A percentile compares a stretch with the other conserved stretches of the same genome.
phyloP scores from a whole-genome alignment of 2,329 filamentous ascomycete species.

The Chaetomium sp. region DNA sequence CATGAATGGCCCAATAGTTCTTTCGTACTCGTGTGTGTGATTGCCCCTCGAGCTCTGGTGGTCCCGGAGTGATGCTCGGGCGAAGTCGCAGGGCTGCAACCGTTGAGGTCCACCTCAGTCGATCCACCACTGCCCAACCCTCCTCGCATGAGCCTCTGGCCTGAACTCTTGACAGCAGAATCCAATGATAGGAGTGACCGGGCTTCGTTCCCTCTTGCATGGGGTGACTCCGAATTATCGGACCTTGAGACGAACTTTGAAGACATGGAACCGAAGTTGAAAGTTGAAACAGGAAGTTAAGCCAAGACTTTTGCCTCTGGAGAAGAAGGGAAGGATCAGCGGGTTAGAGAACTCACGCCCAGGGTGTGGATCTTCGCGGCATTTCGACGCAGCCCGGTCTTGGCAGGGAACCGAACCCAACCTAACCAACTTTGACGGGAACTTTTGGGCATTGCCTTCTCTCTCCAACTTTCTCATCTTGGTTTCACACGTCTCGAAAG shows the following conservation, averaged over 20 bases:
- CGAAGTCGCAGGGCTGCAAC: not conserved
- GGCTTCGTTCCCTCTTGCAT: no score
- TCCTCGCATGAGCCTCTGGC: no score
- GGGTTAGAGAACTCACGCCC: not conserved
- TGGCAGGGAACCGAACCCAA: not conserved
- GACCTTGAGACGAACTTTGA: conserved; percentile 9
- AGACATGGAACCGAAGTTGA: not conserved
- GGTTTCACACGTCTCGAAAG: not conserved
- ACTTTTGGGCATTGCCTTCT: not conserved
- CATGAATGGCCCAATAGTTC: not conserved
- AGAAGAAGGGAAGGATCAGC: not conserved
- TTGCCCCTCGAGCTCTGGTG: not conserved
- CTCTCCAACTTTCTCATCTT: not conserved
- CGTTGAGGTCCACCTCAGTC: not conserved
- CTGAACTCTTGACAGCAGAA: not conserved
- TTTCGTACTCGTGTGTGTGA: not conserved
- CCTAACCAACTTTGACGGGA: not conserved
- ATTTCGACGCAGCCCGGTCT: not conserved
- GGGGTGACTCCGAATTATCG: not conserved
- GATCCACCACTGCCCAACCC: not conserved
- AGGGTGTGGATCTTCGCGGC: not conserved
- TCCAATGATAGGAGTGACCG: no score
- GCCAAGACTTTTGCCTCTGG: conserved; percentile 4
- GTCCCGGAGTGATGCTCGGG: not conserved
- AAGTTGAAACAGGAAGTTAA: not conserved